Conservation (phyloP, 345 rosid species). For the Citrus glauca region DNA sequence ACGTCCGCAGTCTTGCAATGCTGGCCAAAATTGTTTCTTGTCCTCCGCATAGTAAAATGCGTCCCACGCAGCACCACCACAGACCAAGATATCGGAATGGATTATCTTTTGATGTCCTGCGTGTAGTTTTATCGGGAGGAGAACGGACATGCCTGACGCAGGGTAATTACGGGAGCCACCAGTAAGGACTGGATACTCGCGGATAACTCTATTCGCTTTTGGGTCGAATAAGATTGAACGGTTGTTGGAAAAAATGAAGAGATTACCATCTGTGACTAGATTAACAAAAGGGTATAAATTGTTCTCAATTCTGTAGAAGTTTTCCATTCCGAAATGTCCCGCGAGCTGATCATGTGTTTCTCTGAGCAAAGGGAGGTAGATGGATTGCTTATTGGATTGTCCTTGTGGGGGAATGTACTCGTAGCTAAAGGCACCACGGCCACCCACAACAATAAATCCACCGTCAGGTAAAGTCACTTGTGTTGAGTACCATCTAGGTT, state of each 20-base stretch:
- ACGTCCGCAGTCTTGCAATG: constrained; percentile 60
- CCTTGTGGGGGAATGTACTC: constrained; percentile 76
- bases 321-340: not conserved
- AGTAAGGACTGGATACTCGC: constrained; percentile 55
- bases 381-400: constrained; percentile 28
- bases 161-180: constrained; percentile 60
- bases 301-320: not conserved
- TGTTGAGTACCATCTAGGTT: constrained; percentile 82
- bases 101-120: constrained; percentile 2
- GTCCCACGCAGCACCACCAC: constrained; percentile 62
- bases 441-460: constrained; percentile 71
- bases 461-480: constrained; percentile 76
- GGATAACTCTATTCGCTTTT: constrained; percentile 36
- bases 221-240: constrained; percentile 55
- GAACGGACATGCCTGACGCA: constrained; percentile 57
- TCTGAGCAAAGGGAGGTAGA: constrained; percentile 39
- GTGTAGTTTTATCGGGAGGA: constrained; percentile 44
- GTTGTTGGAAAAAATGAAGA: constrained; percentile 17
- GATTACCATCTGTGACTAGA: constrained; percentile 32
- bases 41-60: constrained; percentile 24
- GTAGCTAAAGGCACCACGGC: constrained; percentile 62
- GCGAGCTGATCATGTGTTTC: constrained; percentile 33
- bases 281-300: constrained; percentile 18
- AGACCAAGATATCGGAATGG: constrained; percentile 48
- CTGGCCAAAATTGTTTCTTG: constrained; percentile 34